phyloP scores from a whole-genome alignment of 1,284 basidiomycete genomes.

The Austroboletus niveus region DNA sequence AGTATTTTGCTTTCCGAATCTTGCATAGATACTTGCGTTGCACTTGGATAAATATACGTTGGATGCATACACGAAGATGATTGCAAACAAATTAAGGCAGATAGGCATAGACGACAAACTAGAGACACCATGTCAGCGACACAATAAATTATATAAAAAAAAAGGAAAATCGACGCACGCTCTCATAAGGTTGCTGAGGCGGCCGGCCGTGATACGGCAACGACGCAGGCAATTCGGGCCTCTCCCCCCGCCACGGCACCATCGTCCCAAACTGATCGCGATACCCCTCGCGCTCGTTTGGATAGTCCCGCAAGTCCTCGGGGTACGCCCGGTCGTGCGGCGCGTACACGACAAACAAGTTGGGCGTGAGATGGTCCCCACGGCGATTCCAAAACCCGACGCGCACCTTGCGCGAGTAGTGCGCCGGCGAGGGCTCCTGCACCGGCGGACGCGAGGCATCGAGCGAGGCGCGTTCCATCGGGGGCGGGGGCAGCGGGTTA shows the following conservation, averaged over 20 bases:
- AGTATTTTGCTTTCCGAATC: background rate
- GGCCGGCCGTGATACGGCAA: slow-evolving; percentile 52
- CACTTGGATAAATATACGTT: slow-evolving; percentile 19
- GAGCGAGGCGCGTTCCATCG: slow-evolving; percentile 23
- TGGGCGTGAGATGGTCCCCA: slow-evolving; percentile 60
- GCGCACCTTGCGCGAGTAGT: slow-evolving; percentile 38
- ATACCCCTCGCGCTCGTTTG: slow-evolving; percentile 50
- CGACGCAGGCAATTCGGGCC: slow-evolving; percentile 57
- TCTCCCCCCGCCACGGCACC: slow-evolving; percentile 38
- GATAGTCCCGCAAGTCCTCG: slow-evolving; percentile 56
- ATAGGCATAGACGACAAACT: slow-evolving; percentile 42
- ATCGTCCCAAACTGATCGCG: slow-evolving; percentile 46
- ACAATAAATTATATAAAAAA: background rate
- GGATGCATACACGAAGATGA: background rate
- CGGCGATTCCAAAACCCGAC: slow-evolving; percentile 66
- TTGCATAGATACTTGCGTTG: slow-evolving; percentile 11
- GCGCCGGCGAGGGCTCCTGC: slow-evolving; percentile 27
- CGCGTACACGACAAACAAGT: slow-evolving; percentile 59
- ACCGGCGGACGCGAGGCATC: slow-evolving; percentile 28
- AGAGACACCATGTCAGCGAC: background rate
- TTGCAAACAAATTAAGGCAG: slow-evolving; percentile 5
- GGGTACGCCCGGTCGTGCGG: slow-evolving; percentile 53
- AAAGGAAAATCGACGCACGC: slow-evolving; percentile 38
- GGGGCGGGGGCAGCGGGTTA: slow-evolving; percentile 31
- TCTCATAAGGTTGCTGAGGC: slow-evolving; percentile 54